Conservation (phyloP, 495 filamentous ascomycete species). For the Podospora conica region DNA sequence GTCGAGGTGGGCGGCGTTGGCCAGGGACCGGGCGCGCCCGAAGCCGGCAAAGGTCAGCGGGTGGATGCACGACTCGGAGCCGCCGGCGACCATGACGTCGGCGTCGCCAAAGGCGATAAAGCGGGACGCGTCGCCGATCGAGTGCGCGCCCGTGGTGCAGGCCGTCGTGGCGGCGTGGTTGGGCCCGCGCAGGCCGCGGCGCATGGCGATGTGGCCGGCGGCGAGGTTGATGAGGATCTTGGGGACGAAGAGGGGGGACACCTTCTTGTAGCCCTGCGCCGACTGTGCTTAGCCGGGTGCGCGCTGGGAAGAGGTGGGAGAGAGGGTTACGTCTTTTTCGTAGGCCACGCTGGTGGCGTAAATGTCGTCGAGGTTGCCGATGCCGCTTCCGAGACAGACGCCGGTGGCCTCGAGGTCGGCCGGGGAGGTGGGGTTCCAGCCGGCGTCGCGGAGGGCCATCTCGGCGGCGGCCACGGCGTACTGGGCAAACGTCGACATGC, state of each 20-base stretch:
- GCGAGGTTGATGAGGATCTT: slow-evolving; percentile 89
- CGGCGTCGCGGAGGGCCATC: slow-evolving; percentile 81
- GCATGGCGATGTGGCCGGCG: slow-evolving; percentile 91
- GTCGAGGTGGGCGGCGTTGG: slow-evolving; percentile 70
- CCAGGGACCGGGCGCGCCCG: slow-evolving; percentile 75
- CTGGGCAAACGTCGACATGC: slow-evolving; percentile 87
- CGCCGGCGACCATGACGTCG: slow-evolving; percentile 90
- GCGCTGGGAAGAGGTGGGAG: background rate
- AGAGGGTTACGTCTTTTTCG: slow-evolving; percentile 55
- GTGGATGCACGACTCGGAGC: slow-evolving; percentile 92
- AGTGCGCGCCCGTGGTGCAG: slow-evolving; percentile 91
- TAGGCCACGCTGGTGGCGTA: slow-evolving; percentile 76
- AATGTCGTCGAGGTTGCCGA: slow-evolving; percentile 86
- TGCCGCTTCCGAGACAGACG: slow-evolving; percentile 91
- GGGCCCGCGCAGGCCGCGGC: slow-evolving; percentile 81
- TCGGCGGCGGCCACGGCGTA: slow-evolving; percentile 83
- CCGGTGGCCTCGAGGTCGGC: slow-evolving; percentile 70
- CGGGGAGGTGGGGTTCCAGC: slow-evolving; percentile 59
- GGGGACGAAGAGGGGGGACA: slow-evolving; percentile 88
- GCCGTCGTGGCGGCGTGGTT: slow-evolving; percentile 90
- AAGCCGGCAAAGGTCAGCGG: slow-evolving; percentile 90
- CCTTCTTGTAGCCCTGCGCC: slow-evolving; percentile 75
- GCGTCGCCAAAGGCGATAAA: slow-evolving; percentile 89
- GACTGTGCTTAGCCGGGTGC: background rate
- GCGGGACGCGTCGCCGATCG: slow-evolving; percentile 83